Percentiles rank a stretch among this genome's conserved stretches.
Conservation (phyloP, 1,284 basidiomycete genomes). For the Lentinula novae-zelandiae region DNA sequence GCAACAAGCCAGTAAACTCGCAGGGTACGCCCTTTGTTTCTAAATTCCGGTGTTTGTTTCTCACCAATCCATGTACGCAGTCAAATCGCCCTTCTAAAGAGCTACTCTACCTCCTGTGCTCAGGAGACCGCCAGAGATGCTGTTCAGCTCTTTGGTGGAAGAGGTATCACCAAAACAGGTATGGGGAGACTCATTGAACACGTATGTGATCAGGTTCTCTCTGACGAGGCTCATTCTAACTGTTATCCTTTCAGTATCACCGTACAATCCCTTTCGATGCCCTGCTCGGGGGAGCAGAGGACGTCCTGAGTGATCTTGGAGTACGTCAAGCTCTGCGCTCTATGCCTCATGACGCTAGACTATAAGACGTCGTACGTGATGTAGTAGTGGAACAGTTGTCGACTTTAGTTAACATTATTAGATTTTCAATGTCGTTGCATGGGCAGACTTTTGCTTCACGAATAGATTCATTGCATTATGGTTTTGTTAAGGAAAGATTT, state of each 20-base stretch:
- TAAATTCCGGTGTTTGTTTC: background rate
- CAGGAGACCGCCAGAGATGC: slow-evolving; percentile 78
- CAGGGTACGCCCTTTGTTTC: slow-evolving; percentile 41
- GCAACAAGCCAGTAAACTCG: slow-evolving; percentile 54
- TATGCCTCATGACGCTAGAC: slow-evolving; percentile 58
- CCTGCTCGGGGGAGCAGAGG: slow-evolving; percentile 69
- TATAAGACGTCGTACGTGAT: slow-evolving; percentile 28
- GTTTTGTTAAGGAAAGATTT: too few species aligned
- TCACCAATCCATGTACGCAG: slow-evolving; percentile 30
- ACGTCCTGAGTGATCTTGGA: slow-evolving; percentile 67
- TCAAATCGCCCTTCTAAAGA: slow-evolving; percentile 78
- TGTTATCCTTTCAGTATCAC: slow-evolving; percentile 44
- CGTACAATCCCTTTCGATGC: slow-evolving; percentile 65
- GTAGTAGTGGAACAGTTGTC: background rate
- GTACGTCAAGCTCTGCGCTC: slow-evolving; percentile 64
- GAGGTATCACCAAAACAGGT: slow-evolving; percentile 67
- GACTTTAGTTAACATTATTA: too few species aligned
- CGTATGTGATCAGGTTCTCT: slow-evolving; percentile 35
- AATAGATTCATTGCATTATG: background rate
- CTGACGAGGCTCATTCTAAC: slow-evolving; percentile 5
- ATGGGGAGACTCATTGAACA: slow-evolving; percentile 74
- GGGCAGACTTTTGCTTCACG: too few species aligned
- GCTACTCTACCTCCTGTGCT: slow-evolving; percentile 60
- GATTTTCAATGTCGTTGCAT: too few species aligned
- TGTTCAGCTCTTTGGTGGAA: slow-evolving; percentile 79